Evolutionary conservation across 495 filamentous ascomycete genomes (phyloP).

Genomic region (Penicillium simplicissimum): DNA sequence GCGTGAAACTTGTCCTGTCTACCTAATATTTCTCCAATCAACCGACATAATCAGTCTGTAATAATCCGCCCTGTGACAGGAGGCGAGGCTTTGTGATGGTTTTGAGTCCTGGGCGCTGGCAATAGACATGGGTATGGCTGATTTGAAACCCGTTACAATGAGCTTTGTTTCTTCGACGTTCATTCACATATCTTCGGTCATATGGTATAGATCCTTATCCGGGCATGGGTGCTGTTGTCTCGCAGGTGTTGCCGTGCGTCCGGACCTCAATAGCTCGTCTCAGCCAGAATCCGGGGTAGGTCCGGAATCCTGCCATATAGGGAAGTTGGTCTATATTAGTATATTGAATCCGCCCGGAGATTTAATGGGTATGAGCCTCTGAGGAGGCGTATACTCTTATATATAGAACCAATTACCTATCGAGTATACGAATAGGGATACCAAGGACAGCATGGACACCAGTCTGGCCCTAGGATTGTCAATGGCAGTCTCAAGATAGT

Average conservation of each 20-base stretch:
- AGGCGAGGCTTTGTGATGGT: neutral
- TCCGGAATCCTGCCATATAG: neutral
- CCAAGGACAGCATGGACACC: no score
- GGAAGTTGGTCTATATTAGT: neutral
- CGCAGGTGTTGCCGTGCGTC: neutral
- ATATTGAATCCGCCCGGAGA: neutral
- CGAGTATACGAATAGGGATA: no score
- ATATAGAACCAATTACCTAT: no score
- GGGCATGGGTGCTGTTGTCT: neutral
- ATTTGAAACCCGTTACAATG: neutral
- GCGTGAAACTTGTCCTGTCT: slow-evolving; percentile 32
- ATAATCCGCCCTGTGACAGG: slow-evolving; percentile 10
- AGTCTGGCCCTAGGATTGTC: no score
- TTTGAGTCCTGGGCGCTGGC: slow-evolving; percentile 7
- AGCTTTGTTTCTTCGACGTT: neutral
- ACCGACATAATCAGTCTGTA: slow-evolving; percentile 35
- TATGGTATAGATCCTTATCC: neutral
- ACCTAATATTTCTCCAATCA: slow-evolving; percentile 35
- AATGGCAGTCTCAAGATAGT: no score
- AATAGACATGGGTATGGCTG: slow-evolving; percentile 8
- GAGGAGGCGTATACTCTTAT: no score
- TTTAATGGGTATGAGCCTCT: neutral
- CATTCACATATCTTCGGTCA: neutral
- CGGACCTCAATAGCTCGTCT: neutral
- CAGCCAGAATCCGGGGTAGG: neutral